Evolutionary conservation across 2,329 filamentous ascomycete species (phyloP).

Genomic region (Alternaria gansuensis): DNA sequence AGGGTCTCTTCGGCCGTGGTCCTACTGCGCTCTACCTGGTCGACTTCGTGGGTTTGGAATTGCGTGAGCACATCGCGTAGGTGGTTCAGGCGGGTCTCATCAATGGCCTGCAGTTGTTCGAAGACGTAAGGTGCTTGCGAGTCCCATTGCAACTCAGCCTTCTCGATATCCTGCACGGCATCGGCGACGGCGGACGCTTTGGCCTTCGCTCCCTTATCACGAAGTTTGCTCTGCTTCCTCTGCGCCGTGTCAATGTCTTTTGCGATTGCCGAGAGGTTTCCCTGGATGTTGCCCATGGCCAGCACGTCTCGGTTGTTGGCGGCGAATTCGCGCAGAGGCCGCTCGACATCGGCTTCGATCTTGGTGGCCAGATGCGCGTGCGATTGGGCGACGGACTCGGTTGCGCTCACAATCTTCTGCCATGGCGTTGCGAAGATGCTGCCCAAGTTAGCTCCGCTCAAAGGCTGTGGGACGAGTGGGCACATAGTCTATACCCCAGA

Average conservation of each 20-base stretch:
- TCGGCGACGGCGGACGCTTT: conserved; percentile 79
- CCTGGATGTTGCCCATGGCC: conserved; percentile 80
- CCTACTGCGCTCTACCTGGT: conserved; percentile 80
- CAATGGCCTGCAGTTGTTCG: conserved; percentile 87
- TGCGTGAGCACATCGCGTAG: conserved; percentile 91
- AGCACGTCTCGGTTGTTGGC: conserved; percentile 77
- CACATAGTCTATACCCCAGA: conserved; percentile 74
- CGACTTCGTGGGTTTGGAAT: conserved; percentile 89
- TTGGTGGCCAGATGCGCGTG: conserved; percentile 82
- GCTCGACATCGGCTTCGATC: conserved; percentile 89
- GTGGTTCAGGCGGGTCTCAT: conserved; percentile 89
- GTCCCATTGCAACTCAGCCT: conserved; percentile 86
- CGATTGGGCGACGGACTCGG: conserved; percentile 81
- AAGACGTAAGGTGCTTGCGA: conserved; percentile 95
- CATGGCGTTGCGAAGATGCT: conserved; percentile 92
- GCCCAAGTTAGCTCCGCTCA: conserved; percentile 43
- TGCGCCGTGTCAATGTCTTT: conserved; percentile 86
- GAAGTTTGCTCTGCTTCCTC: conserved; percentile 84
- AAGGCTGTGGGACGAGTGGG: conserved; percentile 8
- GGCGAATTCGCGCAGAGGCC: conserved; percentile 79
- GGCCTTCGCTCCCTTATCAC: conserved; percentile 78
- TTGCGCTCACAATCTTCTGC: conserved; percentile 83
- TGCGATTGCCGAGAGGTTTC: conserved; percentile 80
- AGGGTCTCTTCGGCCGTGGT: conserved; percentile 80
- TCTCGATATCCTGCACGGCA: conserved; percentile 76